Percentiles rank a stretch among this genome's conserved stretches.
phyloP scores from a whole-genome alignment of 495 filamentous ascomycete species.

The Bombardia bombarda region DNA sequence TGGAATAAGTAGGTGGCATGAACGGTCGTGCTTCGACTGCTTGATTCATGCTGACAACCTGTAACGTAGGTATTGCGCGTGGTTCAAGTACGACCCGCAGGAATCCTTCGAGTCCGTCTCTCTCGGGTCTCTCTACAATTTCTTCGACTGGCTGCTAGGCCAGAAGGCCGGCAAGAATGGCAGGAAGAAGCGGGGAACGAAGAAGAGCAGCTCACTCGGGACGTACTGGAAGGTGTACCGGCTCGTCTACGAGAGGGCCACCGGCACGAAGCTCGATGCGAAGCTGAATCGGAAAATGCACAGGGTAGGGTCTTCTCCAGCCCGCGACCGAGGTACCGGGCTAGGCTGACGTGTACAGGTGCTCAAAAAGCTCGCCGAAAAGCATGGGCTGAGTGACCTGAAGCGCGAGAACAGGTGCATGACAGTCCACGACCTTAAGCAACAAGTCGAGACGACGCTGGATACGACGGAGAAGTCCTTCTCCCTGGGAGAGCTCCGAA shows the following conservation, averaged over 20 bases:
- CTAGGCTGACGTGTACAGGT: conserved; percentile 4
- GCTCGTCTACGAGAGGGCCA: conserved; percentile 4
- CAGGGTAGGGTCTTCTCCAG: conserved; percentile 3
- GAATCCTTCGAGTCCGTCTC: conserved; percentile 2
- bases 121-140: background rate
- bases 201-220: conserved; percentile 3
- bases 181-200: conserved; percentile 2
- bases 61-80: conserved; percentile 1
- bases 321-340: background rate
- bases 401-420: conserved; percentile 2
- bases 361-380: conserved; percentile 1
- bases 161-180: conserved; percentile 2
- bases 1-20: background rate
- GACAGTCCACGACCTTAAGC: conserved; percentile 1
- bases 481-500: conserved; percentile 2
- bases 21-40: background rate
- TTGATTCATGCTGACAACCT: background rate
- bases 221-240: conserved; percentile 2
- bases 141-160: conserved; percentile 2
- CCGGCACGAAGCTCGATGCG: conserved; percentile 1
- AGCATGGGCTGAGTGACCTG: conserved; percentile 1
- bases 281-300: conserved; percentile 4
- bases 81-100: background rate
- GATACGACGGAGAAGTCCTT: conserved; percentile 2
- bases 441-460: conserved; percentile 1